Percentiles rank a stretch among this genome's conserved stretches.
Conservation (phyloP, 1,284 basidiomycete genomes). For the Ceratobasidium sp. region DNA sequence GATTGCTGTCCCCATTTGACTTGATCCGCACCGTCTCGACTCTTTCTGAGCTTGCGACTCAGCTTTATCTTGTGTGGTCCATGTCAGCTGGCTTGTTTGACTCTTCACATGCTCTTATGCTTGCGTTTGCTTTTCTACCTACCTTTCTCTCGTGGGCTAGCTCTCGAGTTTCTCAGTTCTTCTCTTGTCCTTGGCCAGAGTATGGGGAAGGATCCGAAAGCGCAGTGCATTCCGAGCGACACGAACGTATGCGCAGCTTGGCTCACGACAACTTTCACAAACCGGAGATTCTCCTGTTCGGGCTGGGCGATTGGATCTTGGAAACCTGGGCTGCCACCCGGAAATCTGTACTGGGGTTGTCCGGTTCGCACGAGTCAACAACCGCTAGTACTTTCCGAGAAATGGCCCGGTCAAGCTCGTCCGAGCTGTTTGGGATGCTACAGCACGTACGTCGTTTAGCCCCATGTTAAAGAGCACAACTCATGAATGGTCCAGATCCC, state of each 20-base stretch:
- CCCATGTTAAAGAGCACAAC: constrained; percentile 3
- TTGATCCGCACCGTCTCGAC: constrained; percentile 79
- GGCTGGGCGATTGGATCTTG: constrained; percentile 84
- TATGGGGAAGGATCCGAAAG: constrained; percentile 67
- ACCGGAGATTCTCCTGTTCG: constrained; percentile 83
- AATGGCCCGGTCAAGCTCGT: constrained; percentile 48
- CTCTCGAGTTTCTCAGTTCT: constrained; percentile 60
- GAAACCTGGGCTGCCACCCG: constrained; percentile 69
- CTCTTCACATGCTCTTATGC: constrained; percentile 52
- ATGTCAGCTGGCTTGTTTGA: constrained; percentile 55
- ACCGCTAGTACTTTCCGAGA: constrained; percentile 43
- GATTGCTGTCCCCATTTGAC: constrained; percentile 80
- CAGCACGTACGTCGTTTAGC: constrained; percentile 45
- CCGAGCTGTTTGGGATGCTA: constrained; percentile 46
- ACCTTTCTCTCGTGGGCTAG: constrained; percentile 62
- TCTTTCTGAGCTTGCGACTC: constrained; percentile 76
- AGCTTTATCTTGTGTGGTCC: constrained; percentile 75
- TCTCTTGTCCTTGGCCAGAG: constrained; percentile 63
- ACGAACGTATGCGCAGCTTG: constrained; percentile 78
- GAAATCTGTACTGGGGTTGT: constrained; percentile 39
- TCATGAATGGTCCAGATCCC: constrained; percentile 67
- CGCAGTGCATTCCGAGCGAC: constrained; percentile 66
- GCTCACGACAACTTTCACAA: constrained; percentile 77
- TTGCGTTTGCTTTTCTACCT: constrained; percentile 61
- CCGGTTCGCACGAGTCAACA: constrained; percentile 39